Base-by-base conservation (phyloP, 192 early-diverging fungal genomes). In the Chytriomyces sp. region DNA sequence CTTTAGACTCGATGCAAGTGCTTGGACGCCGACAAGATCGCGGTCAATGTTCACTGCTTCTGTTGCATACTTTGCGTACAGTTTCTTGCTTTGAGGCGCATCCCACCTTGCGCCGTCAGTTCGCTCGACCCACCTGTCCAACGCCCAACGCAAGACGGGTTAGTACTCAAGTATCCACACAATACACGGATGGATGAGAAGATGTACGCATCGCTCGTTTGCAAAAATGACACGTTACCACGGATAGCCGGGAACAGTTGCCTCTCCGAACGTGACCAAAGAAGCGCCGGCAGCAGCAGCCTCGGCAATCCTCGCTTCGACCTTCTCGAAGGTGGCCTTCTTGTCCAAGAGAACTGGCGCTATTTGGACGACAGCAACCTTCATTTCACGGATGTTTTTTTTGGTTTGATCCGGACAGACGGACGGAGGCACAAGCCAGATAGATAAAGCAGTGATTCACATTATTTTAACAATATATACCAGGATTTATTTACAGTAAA, bases 171-270 rank as follows among this genome's bases (percentile, higher is more conserved):
- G 1, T 1, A 35, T 35, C 4, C 0, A 35, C 35, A 35, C 2
- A 35, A 1, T 0, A 4, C 35, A 35, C 0, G 35, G 35, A 35
- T 35, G 35, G 35, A 35, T 35, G 35, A 35, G 0, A 35, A 35
- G 35, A 35, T 35, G 35, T 4, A 0, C 35, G 4, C 35, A 35
- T 35, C 35, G 35, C 35, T 35, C 35, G 35, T 35, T 35, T 35
- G 35, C 35, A 35, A 35, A 35, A 35, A 35, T 3, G 35, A 35
- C 35, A 35, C 35, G 35, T n/a, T 64, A 64, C 49, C 11, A 71
- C 8, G 71, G 71, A 62, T 73, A 73, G n/a, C 50, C 71, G 6
- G 71, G 71, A 62, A 73, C 49, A n/a, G 71, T 73, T 43, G 71
- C 71, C 45, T 73, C 71, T 9, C 71, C 71, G 47, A 73, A 73